phyloP scores from a whole-genome alignment of 768 basidiomycete genomes.

The Tricholoma terreum region DNA sequence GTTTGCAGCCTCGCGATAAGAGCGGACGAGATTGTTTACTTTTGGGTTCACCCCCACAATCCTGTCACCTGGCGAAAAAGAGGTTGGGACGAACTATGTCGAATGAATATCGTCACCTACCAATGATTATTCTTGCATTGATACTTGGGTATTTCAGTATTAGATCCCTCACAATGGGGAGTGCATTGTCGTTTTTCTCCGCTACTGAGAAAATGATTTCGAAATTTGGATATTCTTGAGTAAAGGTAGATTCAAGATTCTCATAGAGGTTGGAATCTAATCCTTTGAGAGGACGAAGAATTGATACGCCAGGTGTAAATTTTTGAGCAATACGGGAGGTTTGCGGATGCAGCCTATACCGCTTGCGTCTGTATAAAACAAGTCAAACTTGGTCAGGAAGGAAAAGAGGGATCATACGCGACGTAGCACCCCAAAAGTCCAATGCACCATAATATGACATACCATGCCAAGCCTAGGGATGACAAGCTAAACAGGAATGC shows the following conservation, averaged over 20 bases:
- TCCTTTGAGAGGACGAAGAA: constrained; percentile 92
- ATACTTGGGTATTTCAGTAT: constrained; percentile 76
- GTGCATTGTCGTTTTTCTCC: constrained; percentile 83
- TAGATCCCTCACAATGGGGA: constrained; percentile 77
- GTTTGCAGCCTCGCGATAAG: constrained; percentile 76
- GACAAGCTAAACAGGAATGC: constrained; percentile 25
- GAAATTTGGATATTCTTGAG: constrained; percentile 86
- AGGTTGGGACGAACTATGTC: background rate
- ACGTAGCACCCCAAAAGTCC: constrained; percentile 63
- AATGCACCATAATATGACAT: constrained; percentile 58
- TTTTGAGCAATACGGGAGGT: constrained; percentile 54
- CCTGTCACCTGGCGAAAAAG: constrained; percentile 59
- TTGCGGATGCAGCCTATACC: constrained; percentile 67
- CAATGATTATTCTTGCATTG: constrained; percentile 69
- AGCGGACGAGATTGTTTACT: constrained; percentile 90
- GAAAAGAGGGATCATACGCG: constrained; percentile 51
- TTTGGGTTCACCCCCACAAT: constrained; percentile 93
- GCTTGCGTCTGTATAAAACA: constrained; percentile 52
- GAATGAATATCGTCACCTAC: constrained; percentile 39
- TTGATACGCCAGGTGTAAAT: constrained; percentile 82
- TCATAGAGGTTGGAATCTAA: constrained; percentile 94
- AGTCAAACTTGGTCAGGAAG: background rate
- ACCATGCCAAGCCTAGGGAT: constrained; percentile 56
- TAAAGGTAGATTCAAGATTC: constrained; percentile 91
- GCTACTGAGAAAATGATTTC: constrained; percentile 92